phyloP scores from a whole-genome alignment of 2,329 filamentous ascomycete genomes.

The Pseudogymnoascus sp. region DNA sequence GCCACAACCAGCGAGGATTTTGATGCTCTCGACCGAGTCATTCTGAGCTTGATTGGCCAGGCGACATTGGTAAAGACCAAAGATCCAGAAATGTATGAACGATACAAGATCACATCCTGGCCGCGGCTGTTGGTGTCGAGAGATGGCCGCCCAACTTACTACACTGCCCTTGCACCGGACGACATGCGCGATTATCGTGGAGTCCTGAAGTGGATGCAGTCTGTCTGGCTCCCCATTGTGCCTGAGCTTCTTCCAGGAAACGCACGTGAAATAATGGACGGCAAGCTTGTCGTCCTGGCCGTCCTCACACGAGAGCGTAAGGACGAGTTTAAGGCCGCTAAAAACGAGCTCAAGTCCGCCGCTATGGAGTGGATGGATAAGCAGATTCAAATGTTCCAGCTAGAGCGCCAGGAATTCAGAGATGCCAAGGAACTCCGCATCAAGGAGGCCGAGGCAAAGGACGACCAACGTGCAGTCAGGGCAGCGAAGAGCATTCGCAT shows the following conservation, averaged over 20 bases:
- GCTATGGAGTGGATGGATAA: slow-evolving; percentile 98
- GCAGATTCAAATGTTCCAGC: slow-evolving; percentile 82
- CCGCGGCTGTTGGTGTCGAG: slow-evolving; percentile 85
- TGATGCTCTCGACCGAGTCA: slow-evolving; percentile 74
- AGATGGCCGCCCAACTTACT: slow-evolving; percentile 85
- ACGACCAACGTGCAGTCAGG: slow-evolving; percentile 78
- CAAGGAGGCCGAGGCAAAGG: slow-evolving; percentile 89
- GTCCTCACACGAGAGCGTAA: slow-evolving; percentile 74
- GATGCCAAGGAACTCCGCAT: slow-evolving; percentile 93
- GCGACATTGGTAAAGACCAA: slow-evolving; percentile 89
- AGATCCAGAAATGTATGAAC: slow-evolving; percentile 64
- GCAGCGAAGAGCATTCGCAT: slow-evolving; percentile 87
- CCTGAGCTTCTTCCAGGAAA: slow-evolving; percentile 89
- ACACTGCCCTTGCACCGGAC: slow-evolving; percentile 74
- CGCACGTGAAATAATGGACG: slow-evolving; percentile 88
- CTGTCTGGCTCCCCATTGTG: slow-evolving; percentile 91
- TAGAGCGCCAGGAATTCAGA: slow-evolving; percentile 85
- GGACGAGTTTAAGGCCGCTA: slow-evolving; percentile 69
- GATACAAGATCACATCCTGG: slow-evolving; percentile 96
- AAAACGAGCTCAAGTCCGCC: slow-evolving; percentile 89
- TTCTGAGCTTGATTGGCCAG: slow-evolving; percentile 81
- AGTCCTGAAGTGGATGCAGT: slow-evolving; percentile 88
- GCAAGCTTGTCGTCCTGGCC: slow-evolving; percentile 88
- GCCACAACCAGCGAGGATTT: slow-evolving; percentile 93
- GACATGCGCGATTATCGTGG: slow-evolving; percentile 85